Evolutionary conservation across 768 basidiomycete species (phyloP).

Genomic region (Lactarius hengduanensis): DNA sequence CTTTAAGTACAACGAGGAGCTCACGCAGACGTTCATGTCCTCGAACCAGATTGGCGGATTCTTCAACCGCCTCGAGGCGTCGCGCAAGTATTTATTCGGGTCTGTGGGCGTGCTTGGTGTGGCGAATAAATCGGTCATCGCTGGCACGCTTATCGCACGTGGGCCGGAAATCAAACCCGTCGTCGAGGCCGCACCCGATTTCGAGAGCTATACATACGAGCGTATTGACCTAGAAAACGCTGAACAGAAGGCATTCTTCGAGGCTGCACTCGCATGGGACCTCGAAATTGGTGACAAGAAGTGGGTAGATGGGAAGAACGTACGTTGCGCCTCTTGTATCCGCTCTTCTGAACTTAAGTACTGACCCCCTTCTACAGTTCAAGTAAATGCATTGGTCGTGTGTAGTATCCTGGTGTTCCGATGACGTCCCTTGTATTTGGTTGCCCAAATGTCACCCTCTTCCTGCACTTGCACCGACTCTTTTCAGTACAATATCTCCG

Average conservation of each 20-base stretch:
- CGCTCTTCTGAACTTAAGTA: neutral
- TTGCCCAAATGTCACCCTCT: neutral
- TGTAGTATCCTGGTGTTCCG: slow-evolving; percentile 6
- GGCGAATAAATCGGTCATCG: slow-evolving; percentile 73
- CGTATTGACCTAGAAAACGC: slow-evolving; percentile 71
- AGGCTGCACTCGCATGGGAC: slow-evolving; percentile 93
- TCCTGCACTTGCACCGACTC: neutral
- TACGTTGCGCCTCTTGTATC: slow-evolving; percentile 43
- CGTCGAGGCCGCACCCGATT: slow-evolving; percentile 84
- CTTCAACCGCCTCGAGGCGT: slow-evolving; percentile 97
- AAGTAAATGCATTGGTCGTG: slow-evolving; percentile 31
- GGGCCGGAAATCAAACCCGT: slow-evolving; percentile 72
- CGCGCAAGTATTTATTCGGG: slow-evolving; percentile 95
- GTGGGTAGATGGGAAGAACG: slow-evolving; percentile 90
- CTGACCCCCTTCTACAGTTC: slow-evolving; percentile 31
- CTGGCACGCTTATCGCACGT: slow-evolving; percentile 79
- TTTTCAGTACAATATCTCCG: slow-evolving; percentile 1
- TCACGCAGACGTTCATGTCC: slow-evolving; percentile 92
- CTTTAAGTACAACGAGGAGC: slow-evolving; percentile 96
- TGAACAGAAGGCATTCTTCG: slow-evolving; percentile 87
- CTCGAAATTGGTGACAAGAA: slow-evolving; percentile 83
- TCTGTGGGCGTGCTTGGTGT: slow-evolving; percentile 88
- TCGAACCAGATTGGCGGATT: slow-evolving; percentile 91
- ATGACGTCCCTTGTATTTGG: slow-evolving; percentile 16
- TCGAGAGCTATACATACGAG: slow-evolving; percentile 86